These are phyloP conservation scores for Decorospora gaudefroyi DNA, from an alignment of 2,329 filamentous ascomycete genomes.

Conservation along the genomic window DNA sequence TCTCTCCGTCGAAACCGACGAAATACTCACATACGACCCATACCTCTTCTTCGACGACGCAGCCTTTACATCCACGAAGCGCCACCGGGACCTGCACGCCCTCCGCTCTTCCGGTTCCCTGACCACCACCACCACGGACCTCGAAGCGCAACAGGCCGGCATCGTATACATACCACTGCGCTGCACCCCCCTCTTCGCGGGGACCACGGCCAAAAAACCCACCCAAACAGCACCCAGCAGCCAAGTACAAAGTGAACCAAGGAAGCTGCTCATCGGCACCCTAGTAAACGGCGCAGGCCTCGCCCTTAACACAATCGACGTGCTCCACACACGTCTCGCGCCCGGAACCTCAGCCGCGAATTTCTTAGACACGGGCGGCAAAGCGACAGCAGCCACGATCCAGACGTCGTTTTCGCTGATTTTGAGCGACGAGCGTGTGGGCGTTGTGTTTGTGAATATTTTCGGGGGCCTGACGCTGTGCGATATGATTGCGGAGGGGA, in stretches of 20 bases:
- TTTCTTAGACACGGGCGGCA: slow-evolving; percentile 88
- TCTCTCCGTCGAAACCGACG: slow-evolving; percentile 44
- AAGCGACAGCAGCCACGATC: slow-evolving; percentile 82
- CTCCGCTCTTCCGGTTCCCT: too few species aligned
- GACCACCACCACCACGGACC: slow-evolving; percentile 62
- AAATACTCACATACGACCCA: slow-evolving; percentile 58
- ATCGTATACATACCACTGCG: slow-evolving; percentile 77
- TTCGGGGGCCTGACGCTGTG: slow-evolving; percentile 73
- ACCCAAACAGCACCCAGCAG: slow-evolving; percentile 11
- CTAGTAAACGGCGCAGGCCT: slow-evolving; percentile 88
- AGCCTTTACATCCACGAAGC: slow-evolving; percentile 64
- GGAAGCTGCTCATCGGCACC: slow-evolving; percentile 74
- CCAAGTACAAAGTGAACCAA: slow-evolving; percentile 38
- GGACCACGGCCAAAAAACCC: slow-evolving; percentile 2
- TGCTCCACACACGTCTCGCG: slow-evolving; percentile 66
- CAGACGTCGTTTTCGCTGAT: slow-evolving; percentile 76
- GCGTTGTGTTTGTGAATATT: slow-evolving; percentile 73
- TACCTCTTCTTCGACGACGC: slow-evolving; percentile 72
- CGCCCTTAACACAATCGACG: slow-evolving; percentile 89
- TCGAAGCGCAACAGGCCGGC: slow-evolving; percentile 68
- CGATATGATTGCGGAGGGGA: slow-evolving; percentile 79
- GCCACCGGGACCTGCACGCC: slow-evolving; percentile 64
- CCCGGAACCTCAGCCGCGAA: slow-evolving; percentile 62
- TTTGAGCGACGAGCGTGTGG: slow-evolving; percentile 70
- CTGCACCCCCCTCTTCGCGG: slow-evolving; percentile 10